Conservation (phyloP, 2,329 filamentous ascomycete species). For the Colletotrichum chrysophilum region DNA sequence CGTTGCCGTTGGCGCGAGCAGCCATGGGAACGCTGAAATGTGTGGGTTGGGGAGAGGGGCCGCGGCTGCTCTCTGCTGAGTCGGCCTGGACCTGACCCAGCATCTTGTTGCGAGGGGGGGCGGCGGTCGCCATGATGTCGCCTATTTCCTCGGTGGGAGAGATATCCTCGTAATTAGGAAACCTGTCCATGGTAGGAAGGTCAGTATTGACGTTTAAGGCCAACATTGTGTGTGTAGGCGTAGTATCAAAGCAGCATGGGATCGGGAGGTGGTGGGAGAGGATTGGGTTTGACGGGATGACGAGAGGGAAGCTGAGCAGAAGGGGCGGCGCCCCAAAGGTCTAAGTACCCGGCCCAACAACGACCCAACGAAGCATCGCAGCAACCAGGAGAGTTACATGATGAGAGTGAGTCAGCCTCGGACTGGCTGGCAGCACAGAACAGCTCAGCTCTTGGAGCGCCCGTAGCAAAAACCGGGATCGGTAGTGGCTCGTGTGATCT, state of each 20-base stretch:
- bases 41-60: conserved; percentile 87
- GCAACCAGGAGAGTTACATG: conserved; percentile 19
- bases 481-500: neutral
- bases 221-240: conserved; percentile 34
- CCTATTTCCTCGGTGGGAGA: conserved; percentile 36
- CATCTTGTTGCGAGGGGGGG: conserved; percentile 43
- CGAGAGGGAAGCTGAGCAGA: neutral
- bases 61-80: conserved; percentile 54
- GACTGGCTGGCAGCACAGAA: conserved; percentile 1
- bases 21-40: conserved; percentile 76
- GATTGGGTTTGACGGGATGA: neutral
- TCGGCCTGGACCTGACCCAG: conserved; percentile 45
- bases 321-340: neutral
- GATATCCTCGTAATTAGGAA: conserved; percentile 45
- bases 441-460: conserved; percentile 9
- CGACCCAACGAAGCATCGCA: conserved; percentile 8
- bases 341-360: conserved; percentile 12
- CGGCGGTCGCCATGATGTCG: conserved; percentile 36
- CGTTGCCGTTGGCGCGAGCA: conserved; percentile 58
- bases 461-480: conserved; percentile 8
- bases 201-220: conserved; percentile 45
- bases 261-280: neutral
- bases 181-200: conserved; percentile 42
- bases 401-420: conserved; percentile 15
- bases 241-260: neutral